Evolutionary conservation across 2,329 filamentous ascomycete species (phyloP), one percentile per base, ranked within the genome.

Genomic region (Talaromyces sp.): DNA sequence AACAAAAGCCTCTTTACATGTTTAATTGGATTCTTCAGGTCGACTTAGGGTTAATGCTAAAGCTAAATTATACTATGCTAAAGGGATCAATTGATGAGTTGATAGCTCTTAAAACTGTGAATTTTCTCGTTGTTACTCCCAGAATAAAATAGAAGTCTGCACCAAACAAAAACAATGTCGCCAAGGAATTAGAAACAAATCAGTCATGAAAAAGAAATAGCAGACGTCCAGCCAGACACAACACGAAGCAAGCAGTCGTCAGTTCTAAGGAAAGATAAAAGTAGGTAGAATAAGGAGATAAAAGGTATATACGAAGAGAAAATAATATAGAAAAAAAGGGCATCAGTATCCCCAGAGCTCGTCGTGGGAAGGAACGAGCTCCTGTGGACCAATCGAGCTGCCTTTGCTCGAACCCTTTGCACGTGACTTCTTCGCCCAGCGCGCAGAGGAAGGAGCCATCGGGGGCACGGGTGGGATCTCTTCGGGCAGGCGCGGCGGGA

Each of bases 301-400:
- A 27, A 26, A 41, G 35, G 17, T 50, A 35, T 57, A 57, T 57
- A 26, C 48, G n/a, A 29, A 38, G 43, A 57, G 46, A 43, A 32
- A 3, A 21, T 3, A 35, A 43, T 19, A 35, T 51, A n/a, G 14
- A 6, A 11, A 32, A 51, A n/a, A 26, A n/a, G 27, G 19, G 41
- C 10, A 32, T 57, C 29, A 58, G 66, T 67, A 75, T 26, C 74
- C 73, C 63, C 73, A 75, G 14, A 75, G 68, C 46, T 75, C 74
- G 62, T 75, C 74, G 48, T 75, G 73, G 14, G 72, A 75, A 9
- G 73, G 74, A 0, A 75, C 74, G 63, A 75, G 61, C 55, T 73
- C 67, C 52, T 70, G 69, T 27, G 59, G 61, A 27, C 62, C 54
- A 32, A 61, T 41, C 27, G 50, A 51, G 7, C 12, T 38, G 19